Evolutionary conservation across 1,284 basidiomycete genomes (phyloP).

Genomic region (Heterobasidion parviporum): DNA sequence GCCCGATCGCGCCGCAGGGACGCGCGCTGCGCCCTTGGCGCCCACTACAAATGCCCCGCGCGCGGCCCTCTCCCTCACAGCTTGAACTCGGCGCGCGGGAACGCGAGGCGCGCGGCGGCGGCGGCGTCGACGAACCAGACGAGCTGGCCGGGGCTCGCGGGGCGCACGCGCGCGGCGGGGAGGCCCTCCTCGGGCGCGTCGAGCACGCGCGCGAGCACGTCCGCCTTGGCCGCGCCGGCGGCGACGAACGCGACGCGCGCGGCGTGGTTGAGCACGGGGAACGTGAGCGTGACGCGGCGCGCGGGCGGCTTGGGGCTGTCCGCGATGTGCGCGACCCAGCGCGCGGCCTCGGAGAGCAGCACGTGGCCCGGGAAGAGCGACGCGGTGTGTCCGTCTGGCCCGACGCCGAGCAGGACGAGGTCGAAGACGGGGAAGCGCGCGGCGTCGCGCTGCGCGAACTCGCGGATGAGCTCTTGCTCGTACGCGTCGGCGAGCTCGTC

Average conservation of each 20-base stretch:
- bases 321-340: constrained; percentile 92
- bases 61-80: background rate
- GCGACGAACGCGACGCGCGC: constrained; percentile 83
- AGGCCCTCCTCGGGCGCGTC: constrained; percentile 78
- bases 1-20: too few species aligned
- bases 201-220: constrained; percentile 66
- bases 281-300: constrained; percentile 84
- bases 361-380: constrained; percentile 92
- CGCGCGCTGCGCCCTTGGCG: too few species aligned
- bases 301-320: constrained; percentile 95
- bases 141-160: constrained; percentile 73
- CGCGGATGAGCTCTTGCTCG: constrained; percentile 85
- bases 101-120: constrained; percentile 52
- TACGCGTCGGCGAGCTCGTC: constrained; percentile 90
- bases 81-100: background rate
- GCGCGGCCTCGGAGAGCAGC: constrained; percentile 76
- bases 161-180: constrained; percentile 80
- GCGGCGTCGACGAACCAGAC: constrained; percentile 90
- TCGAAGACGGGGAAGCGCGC: constrained; percentile 95
- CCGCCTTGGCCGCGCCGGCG: constrained; percentile 78
- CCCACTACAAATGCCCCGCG: background rate
- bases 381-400: constrained; percentile 94
- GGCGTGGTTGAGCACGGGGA: constrained; percentile 91
- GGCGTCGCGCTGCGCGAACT: constrained; percentile 85
- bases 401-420: constrained; percentile 89